These are phyloP conservation scores for Lentinus tigrinus DNA, from an alignment of 768 basidiomycete genomes.

Conservation along the genomic window DNA sequence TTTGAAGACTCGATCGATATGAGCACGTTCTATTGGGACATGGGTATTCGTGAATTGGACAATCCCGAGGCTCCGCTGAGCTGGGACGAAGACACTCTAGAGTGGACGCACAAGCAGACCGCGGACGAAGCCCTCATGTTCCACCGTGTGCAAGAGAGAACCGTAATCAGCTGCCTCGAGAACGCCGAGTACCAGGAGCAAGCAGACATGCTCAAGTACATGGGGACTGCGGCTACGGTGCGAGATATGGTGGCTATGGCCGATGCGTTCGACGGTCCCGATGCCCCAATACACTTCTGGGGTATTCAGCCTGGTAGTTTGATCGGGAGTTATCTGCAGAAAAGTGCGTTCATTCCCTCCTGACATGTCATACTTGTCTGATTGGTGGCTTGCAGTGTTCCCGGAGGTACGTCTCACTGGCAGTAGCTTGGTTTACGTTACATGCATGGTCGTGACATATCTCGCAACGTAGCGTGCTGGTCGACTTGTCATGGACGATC, in stretches of 20 bases:
- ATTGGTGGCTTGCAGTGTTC: not conserved
- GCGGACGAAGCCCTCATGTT: too few relatives aligned
- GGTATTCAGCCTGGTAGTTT: not conserved
- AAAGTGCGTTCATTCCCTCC: not conserved
- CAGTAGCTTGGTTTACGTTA: not conserved
- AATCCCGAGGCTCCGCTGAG: too few relatives aligned
- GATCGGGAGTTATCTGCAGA: not conserved
- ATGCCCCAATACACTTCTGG: not conserved
- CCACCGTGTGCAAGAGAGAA: not conserved
- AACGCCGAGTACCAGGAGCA: not conserved
- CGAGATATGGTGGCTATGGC: not conserved
- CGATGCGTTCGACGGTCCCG: constrained; percentile 8
- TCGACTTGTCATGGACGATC: not conserved
- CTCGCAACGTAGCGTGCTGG: not conserved
- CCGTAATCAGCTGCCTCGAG: not conserved
- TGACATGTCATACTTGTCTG: not conserved
- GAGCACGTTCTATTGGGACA: too few relatives aligned
- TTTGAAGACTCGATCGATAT: too few relatives aligned
- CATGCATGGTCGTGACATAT: not conserved
- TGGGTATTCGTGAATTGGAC: too few relatives aligned
- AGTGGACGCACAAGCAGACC: too few relatives aligned
- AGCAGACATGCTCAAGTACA: not conserved
- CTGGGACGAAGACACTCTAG: too few relatives aligned
- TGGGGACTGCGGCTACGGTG: not conserved
- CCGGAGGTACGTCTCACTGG: not conserved